Base-by-base conservation (phyloP, 1,284 basidiomycete species). In the Leccinum variabile region DNA sequence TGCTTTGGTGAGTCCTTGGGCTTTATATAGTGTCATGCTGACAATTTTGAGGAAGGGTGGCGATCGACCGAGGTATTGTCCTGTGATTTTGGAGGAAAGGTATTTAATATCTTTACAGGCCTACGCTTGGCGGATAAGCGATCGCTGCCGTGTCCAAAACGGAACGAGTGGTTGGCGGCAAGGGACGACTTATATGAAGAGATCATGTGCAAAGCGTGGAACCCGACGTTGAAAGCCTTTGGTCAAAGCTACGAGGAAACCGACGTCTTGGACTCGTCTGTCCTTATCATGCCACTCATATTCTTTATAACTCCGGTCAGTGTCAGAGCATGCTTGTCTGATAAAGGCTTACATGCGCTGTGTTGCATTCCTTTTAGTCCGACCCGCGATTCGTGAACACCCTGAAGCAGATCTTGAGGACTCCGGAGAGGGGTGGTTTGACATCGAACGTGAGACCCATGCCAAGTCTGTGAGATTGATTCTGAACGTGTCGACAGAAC, bases 41-140 rank as follows among this genome's bases (percentile, higher is more conserved):
- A 70, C 49, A 22, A 30, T 7, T 41, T 44, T 46, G 57, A 39
- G n/a, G 14, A 66, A 91, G 91, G 94, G 94, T 97, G 54, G 95
- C 95, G 0, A 87, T 97, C 62, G 95, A 97, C 70, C 82, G 94
- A 79, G 93, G 90, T 84, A 28, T 44, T 10, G 22, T 44, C 7
- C 10, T 44, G 9, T 33, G 3, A 11, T 9, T 3, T 61, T 44
- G 3, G 10, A 22, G 41, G 32, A 7, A 54, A 30, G 0, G 3
- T 3, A 35, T 14, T 5, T 37, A 5, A 28, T 49, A 6, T 1
- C 35, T 13, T 9, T 33, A 7, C 59, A 89, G 89, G 94, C 3
- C 81, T 97, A 4, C 90, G 95, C 14, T 82, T 97, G 18, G 92
- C 93, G 3, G 94, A 97, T 39, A 97, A 97, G 76, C 86, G 95